Evolutionary conservation across 345 rosid genomes (phyloP), one percentile per base, ranked within the genome.

Genomic region (Microcos paniculata): DNA sequence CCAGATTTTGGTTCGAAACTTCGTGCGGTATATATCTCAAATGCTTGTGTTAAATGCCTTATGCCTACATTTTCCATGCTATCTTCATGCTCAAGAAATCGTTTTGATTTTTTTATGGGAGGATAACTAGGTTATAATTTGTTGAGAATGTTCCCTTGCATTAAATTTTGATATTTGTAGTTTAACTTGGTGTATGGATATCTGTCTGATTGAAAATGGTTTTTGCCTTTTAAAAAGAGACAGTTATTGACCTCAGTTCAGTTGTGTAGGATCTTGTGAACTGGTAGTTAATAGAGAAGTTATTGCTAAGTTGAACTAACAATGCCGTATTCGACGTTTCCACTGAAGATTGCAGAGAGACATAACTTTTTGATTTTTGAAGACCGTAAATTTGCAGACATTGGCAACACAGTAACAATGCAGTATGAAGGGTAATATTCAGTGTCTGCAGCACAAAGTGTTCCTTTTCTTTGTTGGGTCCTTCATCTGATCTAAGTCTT

Each of bases 351-450:
- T 15, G 99, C 99, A 72, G 97, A 96, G 26, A 90, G 87, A 80
- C 84, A 90, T 73, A 90, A 93, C 66, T 96, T 96, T 83, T 80
- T 96, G 77, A 88, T 96, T 62, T 96, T 96, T 79, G 99, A 96
- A 77, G 99, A 96, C 81, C 93, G 99, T 18, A 96, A 96, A 86
- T 96, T 93, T 86, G 99, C 98, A 4, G 99, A 93, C 81, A 96
- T 96, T 82, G 99, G 99, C 61, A 93, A 96, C 89, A 96, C 99
- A 0, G 98, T 96, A 78, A 92, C 99, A 7, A 90, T 96, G 99
- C 98, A 96, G 83, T 92, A 90, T 78, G 99, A 93, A 89, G 95
- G 78, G 99, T 93, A 80, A 78, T 67, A 12, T 4, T 46, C 35
- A 8, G 71, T n/a, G 48, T 28, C 68, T 13, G 55, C 24, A 26